phyloP scores from a whole-genome alignment of 2,329 filamentous ascomycete genomes.

The Aschersonia sp. region DNA sequence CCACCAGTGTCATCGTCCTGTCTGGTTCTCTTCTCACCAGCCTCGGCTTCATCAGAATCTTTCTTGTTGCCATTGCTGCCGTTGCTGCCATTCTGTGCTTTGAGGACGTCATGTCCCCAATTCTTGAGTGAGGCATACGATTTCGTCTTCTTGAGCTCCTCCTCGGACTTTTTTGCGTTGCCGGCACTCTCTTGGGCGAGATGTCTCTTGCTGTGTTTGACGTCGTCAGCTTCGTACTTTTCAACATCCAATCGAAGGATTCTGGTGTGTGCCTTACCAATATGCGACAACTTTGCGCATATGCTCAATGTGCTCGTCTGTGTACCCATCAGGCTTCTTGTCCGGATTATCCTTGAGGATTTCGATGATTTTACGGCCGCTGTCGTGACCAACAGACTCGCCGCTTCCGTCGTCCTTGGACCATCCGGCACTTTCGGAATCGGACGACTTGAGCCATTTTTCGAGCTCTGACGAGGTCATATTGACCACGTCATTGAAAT shows the following conservation, averaged over 20 bases:
- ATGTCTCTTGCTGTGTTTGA: slow-evolving; percentile 35
- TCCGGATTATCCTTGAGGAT: slow-evolving; percentile 48
- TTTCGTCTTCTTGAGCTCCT: slow-evolving; percentile 31
- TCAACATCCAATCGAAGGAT: not conserved
- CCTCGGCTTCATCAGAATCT: slow-evolving; percentile 3
- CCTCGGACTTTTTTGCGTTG: slow-evolving; percentile 35
- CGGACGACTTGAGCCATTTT: slow-evolving; percentile 44
- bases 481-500: slow-evolving; percentile 54
- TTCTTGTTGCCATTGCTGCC: not conserved
- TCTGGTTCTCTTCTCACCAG: slow-evolving; percentile 14
- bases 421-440: slow-evolving; percentile 45
- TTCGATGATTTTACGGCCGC: slow-evolving; percentile 46
- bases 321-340: slow-evolving; percentile 41
- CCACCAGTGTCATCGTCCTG: slow-evolving; percentile 9
- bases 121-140: slow-evolving; percentile 48
- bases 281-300: slow-evolving; percentile 51
- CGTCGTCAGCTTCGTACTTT: too few relatives aligned
- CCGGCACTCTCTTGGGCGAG: slow-evolving; percentile 47
- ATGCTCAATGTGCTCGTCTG: slow-evolving; percentile 37
- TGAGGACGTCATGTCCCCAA: slow-evolving; percentile 41
- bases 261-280: slow-evolving; percentile 20
- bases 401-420: slow-evolving; percentile 39
- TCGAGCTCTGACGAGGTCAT: slow-evolving; percentile 47
- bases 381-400: slow-evolving; percentile 50
- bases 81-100: slow-evolving; percentile 11